phyloP scores from a whole-genome alignment of 2,329 filamentous ascomycete genomes.

The Alternaria ventricosa region DNA sequence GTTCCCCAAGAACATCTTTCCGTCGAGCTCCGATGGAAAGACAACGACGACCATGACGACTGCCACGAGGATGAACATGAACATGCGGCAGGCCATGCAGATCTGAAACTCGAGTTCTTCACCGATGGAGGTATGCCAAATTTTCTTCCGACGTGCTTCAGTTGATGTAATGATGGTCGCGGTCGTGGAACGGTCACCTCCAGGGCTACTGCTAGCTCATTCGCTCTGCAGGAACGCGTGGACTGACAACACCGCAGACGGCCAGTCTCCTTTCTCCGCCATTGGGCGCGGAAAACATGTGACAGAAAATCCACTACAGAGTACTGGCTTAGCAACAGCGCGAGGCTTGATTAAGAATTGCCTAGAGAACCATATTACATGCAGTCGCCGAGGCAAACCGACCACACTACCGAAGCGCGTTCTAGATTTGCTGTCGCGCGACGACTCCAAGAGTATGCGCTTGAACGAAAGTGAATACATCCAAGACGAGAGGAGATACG shows the following conservation, averaged over 20 bases:
- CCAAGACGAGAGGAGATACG: slow-evolving; percentile 31
- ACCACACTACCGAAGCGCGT: slow-evolving; percentile 39
- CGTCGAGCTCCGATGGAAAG: slow-evolving; percentile 43
- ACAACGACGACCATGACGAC: slow-evolving; percentile 22
- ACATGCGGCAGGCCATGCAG: slow-evolving; percentile 33
- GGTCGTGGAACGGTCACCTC: neutral
- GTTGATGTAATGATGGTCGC: neutral
- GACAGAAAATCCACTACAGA: slow-evolving; percentile 37
- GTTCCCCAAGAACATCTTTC: slow-evolving; percentile 42
- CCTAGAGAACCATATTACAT: slow-evolving; percentile 39
- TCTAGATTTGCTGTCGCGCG: slow-evolving; percentile 35
- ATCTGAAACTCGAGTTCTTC: slow-evolving; percentile 47
- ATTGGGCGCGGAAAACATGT: slow-evolving; percentile 44
- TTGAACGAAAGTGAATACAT: slow-evolving; percentile 40
- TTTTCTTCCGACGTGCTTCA: neutral
- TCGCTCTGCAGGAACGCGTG: neutral
- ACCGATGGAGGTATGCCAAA: slow-evolving; percentile 43
- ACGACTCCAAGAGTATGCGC: slow-evolving; percentile 38
- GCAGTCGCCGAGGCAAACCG: slow-evolving; percentile 27
- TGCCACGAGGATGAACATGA: slow-evolving; percentile 28
- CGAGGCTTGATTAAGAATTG: slow-evolving; percentile 39
- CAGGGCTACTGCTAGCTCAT: slow-evolving; percentile 1
- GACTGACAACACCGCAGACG: slow-evolving; percentile 34
- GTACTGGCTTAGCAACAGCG: slow-evolving; percentile 33
- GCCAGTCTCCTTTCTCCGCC: slow-evolving; percentile 43